Evolutionary conservation across 73 alveolate species (phyloP).

Genomic region (Breviolum minutum): DNA sequence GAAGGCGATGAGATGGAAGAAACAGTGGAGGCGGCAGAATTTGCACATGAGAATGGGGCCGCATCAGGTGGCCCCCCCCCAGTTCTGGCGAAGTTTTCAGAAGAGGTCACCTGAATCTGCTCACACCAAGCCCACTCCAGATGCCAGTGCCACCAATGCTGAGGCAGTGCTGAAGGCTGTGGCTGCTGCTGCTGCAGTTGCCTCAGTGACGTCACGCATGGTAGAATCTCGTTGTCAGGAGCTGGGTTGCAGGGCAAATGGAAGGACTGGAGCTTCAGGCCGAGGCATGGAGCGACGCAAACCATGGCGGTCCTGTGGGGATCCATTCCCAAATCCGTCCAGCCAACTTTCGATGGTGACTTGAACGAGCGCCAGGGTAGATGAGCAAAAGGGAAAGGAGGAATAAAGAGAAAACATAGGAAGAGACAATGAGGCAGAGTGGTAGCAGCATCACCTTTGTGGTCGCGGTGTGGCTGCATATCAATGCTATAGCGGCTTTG

Average conservation of each 20-base stretch:
- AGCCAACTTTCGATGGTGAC: conserved; percentile 41
- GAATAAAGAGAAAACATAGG: neutral
- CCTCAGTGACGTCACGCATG: conserved; percentile 45
- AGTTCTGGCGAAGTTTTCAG: conserved; percentile 44
- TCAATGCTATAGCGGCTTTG: neutral
- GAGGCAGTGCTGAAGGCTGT: conserved; percentile 39
- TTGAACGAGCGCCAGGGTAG: neutral
- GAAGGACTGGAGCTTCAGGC: neutral
- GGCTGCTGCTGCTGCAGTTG: conserved; percentile 67
- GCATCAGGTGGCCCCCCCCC: conserved; percentile 24
- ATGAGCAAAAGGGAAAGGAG: neutral
- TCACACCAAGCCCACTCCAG: conserved; percentile 28
- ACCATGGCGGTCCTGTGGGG: conserved; percentile 57
- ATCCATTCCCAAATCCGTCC: conserved; percentile 47
- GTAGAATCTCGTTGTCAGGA: conserved; percentile 55
- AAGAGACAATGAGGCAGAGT: neutral
- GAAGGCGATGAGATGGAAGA: conserved; percentile 55
- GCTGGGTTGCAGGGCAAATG: neutral
- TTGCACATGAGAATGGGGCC: conserved; percentile 33
- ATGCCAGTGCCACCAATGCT: conserved; percentile 39
- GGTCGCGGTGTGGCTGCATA: neutral
- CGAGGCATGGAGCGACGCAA: conserved; percentile 10
- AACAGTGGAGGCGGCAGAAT: conserved; percentile 53
- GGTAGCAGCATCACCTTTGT: neutral
- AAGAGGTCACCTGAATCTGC: conserved; percentile 22